Evolutionary conservation across 495 filamentous ascomycete genomes (phyloP).

Genomic region (Aspergillus sclerotioniger): DNA sequence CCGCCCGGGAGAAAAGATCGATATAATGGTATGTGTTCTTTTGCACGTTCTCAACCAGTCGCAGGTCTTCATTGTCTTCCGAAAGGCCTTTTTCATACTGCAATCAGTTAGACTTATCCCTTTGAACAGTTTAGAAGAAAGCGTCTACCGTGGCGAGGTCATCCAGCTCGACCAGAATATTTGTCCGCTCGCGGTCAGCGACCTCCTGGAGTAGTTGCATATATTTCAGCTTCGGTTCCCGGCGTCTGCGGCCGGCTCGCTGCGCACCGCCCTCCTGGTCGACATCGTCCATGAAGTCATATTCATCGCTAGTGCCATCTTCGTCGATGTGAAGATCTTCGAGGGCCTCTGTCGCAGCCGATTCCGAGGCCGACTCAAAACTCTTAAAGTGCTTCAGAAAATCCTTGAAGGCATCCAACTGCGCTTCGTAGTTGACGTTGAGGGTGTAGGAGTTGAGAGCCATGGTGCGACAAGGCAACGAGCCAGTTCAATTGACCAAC

Average conservation of each 20-base stretch:
- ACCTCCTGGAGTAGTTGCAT: conserved; percentile 86
- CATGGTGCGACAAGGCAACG: conserved; percentile 52
- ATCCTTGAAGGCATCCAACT: conserved; percentile 83
- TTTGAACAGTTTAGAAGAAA: not conserved
- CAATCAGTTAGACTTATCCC: not conserved
- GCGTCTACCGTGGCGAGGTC: conserved; percentile 68
- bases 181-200: conserved; percentile 68
- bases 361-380: conserved; percentile 64
- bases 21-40: conserved; percentile 93
- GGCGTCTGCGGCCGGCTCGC: conserved; percentile 39
- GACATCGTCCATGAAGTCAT: conserved; percentile 90
- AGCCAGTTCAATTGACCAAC: conserved; percentile 18
- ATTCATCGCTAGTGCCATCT: conserved; percentile 86
- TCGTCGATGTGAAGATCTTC: conserved; percentile 83
- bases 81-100: conserved; percentile 72
- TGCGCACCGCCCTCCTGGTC: conserved; percentile 52
- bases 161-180: conserved; percentile 85
- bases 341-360: conserved; percentile 69
- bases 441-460: conserved; percentile 71
- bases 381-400: conserved; percentile 90
- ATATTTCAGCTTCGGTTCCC: conserved; percentile 77
- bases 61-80: conserved; percentile 60
- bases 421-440: conserved; percentile 81
- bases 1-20: conserved; percentile 82
- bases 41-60: conserved; percentile 81